Evolutionary conservation across 164 flowering plant species (phyloP), one percentile per base, ranked within the genome.

Genomic region (Dillenia turbinata): DNA sequence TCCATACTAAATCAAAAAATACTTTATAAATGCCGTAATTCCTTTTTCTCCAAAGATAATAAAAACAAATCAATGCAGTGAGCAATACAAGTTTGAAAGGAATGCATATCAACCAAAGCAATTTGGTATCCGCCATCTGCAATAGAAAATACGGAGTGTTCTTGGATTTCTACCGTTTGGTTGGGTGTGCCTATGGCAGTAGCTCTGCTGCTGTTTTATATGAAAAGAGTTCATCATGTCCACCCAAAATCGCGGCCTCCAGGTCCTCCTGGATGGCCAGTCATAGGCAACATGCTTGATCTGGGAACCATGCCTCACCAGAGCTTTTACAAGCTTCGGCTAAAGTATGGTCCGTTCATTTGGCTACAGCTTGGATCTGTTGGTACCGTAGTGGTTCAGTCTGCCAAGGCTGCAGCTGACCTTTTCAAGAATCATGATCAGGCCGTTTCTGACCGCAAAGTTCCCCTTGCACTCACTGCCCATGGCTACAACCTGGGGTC

Each of bases 401-500:
- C 76, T 0, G 26, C 66, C 16, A 50, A 51, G n/a, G 69, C 66
- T 1, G 72, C 76, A 9, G 26, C 56, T 11, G 76, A 73, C 10
- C 49, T 73, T 48, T 69, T 73, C 67, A 69, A 69, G 56, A 69
- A 61, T 43, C 73, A 73, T 15, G 73, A 73, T 47, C 47, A 54
- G 1, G 1, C 64, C 14, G 62, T 69, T 22, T 67, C 61, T 0
- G 64, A 58, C 43, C 73, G 73, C 4, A 53, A 26, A 9, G 13
- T 54, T 19, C 56, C 45, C 6, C 49, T 40, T 54, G 70, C 70
- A 16, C 17, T 69, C 52, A 69, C 22, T 8, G 67, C 49, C 1
- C 16, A 19, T 14, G 7, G 16, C 62, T 52, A 10, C 61, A 4
- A 73, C 55, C 43, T 56, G 43, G 58, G 66, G 12, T 60, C 72